Conservation (phyloP, 768 basidiomycete species). For the Coprinopsis marcescibilis region DNA sequence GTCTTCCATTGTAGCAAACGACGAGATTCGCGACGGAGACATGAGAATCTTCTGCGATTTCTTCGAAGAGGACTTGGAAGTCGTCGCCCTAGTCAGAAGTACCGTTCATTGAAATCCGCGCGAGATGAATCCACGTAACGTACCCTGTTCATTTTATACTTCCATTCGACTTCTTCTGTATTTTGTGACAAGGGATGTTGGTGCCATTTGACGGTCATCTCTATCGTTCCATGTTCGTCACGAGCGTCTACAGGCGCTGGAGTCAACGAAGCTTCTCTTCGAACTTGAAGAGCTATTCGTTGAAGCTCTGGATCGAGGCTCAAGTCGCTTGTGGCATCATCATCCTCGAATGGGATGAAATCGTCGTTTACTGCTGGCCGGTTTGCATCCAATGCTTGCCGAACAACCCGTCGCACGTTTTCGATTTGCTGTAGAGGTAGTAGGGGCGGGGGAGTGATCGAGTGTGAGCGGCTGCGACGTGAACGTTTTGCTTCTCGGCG, state of each 20-base stretch:
- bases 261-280: slow-evolving; percentile 23
- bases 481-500: slow-evolving; percentile 27
- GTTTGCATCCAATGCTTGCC: slow-evolving; percentile 32
- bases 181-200: slow-evolving; percentile 53
- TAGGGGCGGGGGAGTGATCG: slow-evolving; percentile 72
- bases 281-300: slow-evolving; percentile 37
- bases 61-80: slow-evolving; percentile 61
- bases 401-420: slow-evolving; percentile 52
- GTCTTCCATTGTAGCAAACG: slow-evolving; percentile 54
- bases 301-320: slow-evolving; percentile 57
- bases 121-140: slow-evolving; percentile 13
- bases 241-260: slow-evolving; percentile 12
- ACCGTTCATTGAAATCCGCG: not conserved
- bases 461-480: slow-evolving; percentile 57
- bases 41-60: slow-evolving; percentile 53
- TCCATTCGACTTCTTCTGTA: slow-evolving; percentile 35
- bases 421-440: slow-evolving; percentile 49
- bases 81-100: slow-evolving; percentile 46
- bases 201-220: slow-evolving; percentile 55
- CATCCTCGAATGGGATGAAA: slow-evolving; percentile 26
- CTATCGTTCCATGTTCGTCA: slow-evolving; percentile 24
- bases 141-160: slow-evolving; percentile 57
- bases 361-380: slow-evolving; percentile 16
- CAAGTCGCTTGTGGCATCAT: slow-evolving; percentile 19
- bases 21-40: slow-evolving; percentile 49